These are phyloP conservation scores for Nicotiana benthamiana DNA, from an alignment of 257 asterid genomes.

Conservation along the genomic window DNA sequence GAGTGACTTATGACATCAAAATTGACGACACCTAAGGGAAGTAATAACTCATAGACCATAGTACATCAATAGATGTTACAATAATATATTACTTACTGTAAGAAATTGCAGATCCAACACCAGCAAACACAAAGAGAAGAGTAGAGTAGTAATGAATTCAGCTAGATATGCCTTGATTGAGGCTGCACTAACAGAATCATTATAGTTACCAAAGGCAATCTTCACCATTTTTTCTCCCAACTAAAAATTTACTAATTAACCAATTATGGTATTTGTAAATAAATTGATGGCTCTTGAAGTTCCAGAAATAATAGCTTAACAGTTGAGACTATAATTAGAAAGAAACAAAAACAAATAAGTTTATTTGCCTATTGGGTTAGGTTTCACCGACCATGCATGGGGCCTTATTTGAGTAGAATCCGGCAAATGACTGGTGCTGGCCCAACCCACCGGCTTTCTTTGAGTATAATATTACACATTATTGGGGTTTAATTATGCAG, in stretches of 20 bases:
- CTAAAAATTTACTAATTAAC: background rate
- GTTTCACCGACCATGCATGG: slow-evolving; percentile 36
- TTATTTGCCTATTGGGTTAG: background rate
- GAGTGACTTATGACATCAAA: too few relatives aligned
- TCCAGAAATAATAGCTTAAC: slow-evolving; percentile 17
- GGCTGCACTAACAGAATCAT: slow-evolving; percentile 41
- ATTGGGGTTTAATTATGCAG: background rate
- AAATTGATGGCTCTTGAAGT: background rate
- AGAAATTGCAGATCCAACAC: slow-evolving; percentile 71
- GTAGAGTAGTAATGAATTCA: slow-evolving; percentile 67
- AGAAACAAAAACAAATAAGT: background rate
- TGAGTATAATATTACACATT: slow-evolving; percentile 8
- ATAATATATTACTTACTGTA: slow-evolving; percentile 25
- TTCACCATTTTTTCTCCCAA: slow-evolving; percentile 39
- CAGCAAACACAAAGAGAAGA: slow-evolving; percentile 61
- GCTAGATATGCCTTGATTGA: slow-evolving; percentile 42
- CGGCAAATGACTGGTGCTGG: slow-evolving; percentile 39
- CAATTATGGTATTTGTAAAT: background rate
- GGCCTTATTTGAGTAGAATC: slow-evolving; percentile 15
- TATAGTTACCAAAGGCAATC: slow-evolving; percentile 43
- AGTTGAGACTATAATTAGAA: slow-evolving; percentile 10
- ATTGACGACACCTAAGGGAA: too few relatives aligned
- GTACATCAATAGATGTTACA: too few relatives aligned
- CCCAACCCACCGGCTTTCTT: slow-evolving; percentile 37
- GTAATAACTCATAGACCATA: too few relatives aligned